phyloP scores from a whole-genome alignment of 1,284 basidiomycete genomes.

The Nidula niveotomentosa region DNA sequence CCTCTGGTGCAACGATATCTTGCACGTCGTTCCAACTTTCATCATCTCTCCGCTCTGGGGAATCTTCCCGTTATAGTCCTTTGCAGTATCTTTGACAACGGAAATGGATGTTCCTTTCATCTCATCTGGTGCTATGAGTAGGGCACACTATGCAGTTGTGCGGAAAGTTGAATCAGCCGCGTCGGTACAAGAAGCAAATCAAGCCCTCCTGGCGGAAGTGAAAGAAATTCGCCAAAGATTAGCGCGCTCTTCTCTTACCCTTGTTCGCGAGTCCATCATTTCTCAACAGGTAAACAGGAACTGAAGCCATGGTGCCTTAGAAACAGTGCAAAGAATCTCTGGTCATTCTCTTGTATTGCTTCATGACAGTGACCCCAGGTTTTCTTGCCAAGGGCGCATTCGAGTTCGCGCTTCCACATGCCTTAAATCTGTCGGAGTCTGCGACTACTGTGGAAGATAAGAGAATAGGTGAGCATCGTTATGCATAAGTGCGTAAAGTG shows the following conservation, averaged over 20 bases:
- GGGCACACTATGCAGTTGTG: constrained; percentile 71
- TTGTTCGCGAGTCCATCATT: constrained; percentile 35
- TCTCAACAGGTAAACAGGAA: too few relatives aligned
- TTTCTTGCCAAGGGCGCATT: constrained; percentile 41
- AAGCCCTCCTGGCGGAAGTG: constrained; percentile 56
- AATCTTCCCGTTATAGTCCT: not conserved
- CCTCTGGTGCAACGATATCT: too few relatives aligned
- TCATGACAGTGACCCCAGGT: constrained; percentile 44
- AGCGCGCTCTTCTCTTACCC: constrained; percentile 41
- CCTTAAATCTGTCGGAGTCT: constrained; percentile 69
- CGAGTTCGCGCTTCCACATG: constrained; percentile 69
- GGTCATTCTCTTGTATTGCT: constrained; percentile 68
- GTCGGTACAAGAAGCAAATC: constrained; percentile 56
- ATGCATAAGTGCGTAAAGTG: too few relatives aligned
- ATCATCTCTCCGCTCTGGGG: constrained; percentile 7
- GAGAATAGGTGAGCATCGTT: constrained; percentile 53
- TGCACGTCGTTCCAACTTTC: too few relatives aligned
- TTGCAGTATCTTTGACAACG: too few relatives aligned
- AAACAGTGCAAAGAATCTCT: constrained; percentile 60
- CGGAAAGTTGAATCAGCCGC: constrained; percentile 63
- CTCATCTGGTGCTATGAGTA: constrained; percentile 72
- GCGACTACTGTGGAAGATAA: constrained; percentile 62
- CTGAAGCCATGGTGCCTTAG: constrained; percentile 25
- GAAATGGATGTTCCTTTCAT: constrained; percentile 71
- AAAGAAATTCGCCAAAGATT: constrained; percentile 52